These are phyloP conservation scores for Colletotrichum viniferum DNA, from an alignment of 2,329 filamentous ascomycete genomes.

Conservation along the genomic window DNA sequence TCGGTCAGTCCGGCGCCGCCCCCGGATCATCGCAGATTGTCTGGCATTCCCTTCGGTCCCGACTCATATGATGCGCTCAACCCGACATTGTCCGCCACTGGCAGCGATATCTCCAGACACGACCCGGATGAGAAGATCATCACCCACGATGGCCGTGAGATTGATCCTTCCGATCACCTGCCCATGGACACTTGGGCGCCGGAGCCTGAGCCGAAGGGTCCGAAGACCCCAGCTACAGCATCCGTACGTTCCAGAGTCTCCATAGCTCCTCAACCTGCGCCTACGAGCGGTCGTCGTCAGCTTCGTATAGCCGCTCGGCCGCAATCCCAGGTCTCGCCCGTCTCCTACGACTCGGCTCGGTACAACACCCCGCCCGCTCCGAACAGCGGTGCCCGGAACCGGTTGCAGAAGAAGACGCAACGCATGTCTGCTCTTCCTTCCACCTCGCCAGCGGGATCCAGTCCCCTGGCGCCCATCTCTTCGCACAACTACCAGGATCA, in stretches of 20 bases:
- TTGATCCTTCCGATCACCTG: constrained; percentile 82
- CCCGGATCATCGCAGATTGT: constrained; percentile 55
- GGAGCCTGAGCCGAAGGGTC: constrained; percentile 64
- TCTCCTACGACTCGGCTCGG: constrained; percentile 30
- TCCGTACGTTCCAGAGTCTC: constrained; percentile 41
- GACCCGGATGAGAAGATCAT: constrained; percentile 72
- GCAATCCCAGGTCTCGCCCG: constrained; percentile 46
- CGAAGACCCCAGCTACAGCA: constrained; percentile 29
- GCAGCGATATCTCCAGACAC: constrained; percentile 26
- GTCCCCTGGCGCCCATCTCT: constrained; percentile 58
- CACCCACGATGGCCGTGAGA: constrained; percentile 74
- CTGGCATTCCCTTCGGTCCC: constrained; percentile 73
- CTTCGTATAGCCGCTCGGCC: constrained; percentile 56
- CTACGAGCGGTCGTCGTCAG: constrained; percentile 53
- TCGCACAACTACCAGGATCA: constrained; percentile 56
- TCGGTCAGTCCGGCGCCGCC: constrained; percentile 75
- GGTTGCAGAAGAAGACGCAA: constrained; percentile 68
- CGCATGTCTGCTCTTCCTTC: constrained; percentile 46
- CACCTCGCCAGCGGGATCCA: constrained; percentile 41
- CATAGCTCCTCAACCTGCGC: constrained; percentile 56
- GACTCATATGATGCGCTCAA: constrained; percentile 79
- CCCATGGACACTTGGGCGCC: constrained; percentile 80
- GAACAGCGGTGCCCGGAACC: constrained; percentile 52
- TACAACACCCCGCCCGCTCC: constrained; percentile 37
- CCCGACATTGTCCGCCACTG: constrained; percentile 46